Conservation (phyloP, 2,329 filamentous ascomycete species). For the Fusarium devonianum region DNA sequence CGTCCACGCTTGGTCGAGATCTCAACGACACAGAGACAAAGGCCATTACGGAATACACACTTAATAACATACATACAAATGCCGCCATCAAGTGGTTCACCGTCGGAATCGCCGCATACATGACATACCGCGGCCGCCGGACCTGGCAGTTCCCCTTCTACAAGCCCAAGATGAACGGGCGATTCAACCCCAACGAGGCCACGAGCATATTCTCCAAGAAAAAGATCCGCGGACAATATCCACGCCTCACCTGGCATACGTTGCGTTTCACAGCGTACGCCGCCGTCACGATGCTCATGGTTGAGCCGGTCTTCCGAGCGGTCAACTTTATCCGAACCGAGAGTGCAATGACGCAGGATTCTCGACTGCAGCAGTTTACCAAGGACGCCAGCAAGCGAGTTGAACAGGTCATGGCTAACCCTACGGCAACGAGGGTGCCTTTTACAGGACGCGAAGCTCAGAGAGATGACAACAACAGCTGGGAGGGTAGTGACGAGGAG, state of each 20-base stretch:
- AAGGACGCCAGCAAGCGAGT: constrained; percentile 36
- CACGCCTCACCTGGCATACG: constrained; percentile 37
- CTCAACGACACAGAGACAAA: constrained; percentile 49
- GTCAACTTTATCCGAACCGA: constrained; percentile 38
- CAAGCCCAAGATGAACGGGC: constrained; percentile 38
- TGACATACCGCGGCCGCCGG: constrained; percentile 40
- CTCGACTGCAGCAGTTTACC: constrained; percentile 34
- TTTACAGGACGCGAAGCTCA: constrained; percentile 17
- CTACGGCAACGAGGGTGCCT: constrained; percentile 5
- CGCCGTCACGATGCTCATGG: constrained; percentile 38
- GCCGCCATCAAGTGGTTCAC: constrained; percentile 41
- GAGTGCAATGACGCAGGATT: constrained; percentile 32
- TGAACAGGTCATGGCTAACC: constrained; percentile 33
- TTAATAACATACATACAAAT: constrained; percentile 45
- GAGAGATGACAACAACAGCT: constrained; percentile 9
- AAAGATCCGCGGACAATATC: constrained; percentile 38
- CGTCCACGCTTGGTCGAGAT: constrained; percentile 41
- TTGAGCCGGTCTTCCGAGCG: constrained; percentile 38
- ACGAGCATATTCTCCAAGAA: constrained; percentile 40
- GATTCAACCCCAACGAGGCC: constrained; percentile 40
- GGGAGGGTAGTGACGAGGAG: constrained; percentile 12
- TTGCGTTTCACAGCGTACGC: constrained; percentile 40
- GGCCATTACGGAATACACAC: constrained; percentile 46
- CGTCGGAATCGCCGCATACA: constrained; percentile 37
- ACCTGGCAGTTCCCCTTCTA: constrained; percentile 44